Evolutionary conservation across 805 yeast species (phyloP).

Genomic region (Lipomyces kockii): DNA sequence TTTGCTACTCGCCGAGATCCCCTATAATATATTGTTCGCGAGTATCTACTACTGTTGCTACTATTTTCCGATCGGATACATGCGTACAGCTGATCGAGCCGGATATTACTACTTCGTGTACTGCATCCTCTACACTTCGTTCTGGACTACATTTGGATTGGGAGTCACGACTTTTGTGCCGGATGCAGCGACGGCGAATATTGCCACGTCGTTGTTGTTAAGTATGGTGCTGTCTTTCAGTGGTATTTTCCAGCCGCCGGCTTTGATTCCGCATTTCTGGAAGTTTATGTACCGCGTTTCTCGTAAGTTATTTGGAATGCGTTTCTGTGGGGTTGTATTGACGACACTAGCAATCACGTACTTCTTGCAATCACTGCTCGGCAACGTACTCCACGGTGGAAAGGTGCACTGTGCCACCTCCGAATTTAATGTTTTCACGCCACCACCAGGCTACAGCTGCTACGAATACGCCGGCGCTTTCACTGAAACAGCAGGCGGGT

Average conservation of each 20-base stretch:
- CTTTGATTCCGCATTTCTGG: slow-evolving; percentile 80
- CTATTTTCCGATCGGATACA: slow-evolving; percentile 56
- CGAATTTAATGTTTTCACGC: slow-evolving; percentile 58
- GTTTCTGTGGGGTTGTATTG: not conserved
- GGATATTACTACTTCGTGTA: slow-evolving; percentile 56
- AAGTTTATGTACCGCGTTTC: slow-evolving; percentile 77
- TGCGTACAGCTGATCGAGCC: slow-evolving; percentile 50
- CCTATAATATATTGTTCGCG: slow-evolving; percentile 57
- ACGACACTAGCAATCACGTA: slow-evolving; percentile 58
- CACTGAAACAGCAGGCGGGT: slow-evolving; percentile 46
- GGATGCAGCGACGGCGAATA: slow-evolving; percentile 69
- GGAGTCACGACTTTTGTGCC: slow-evolving; percentile 63
- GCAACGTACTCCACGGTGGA: slow-evolving; percentile 55
- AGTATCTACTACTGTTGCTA: slow-evolving; percentile 59
- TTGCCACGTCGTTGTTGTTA: slow-evolving; percentile 59
- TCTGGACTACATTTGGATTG: slow-evolving; percentile 58
- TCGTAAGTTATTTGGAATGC: slow-evolving; percentile 46
- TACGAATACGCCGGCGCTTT: slow-evolving; percentile 56
- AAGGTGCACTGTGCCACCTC: slow-evolving; percentile 54
- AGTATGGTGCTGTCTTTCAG: slow-evolving; percentile 66
- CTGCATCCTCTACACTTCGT: slow-evolving; percentile 56
- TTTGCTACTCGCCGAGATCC: slow-evolving; percentile 62
- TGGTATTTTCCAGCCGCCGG: slow-evolving; percentile 66
- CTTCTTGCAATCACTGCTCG: slow-evolving; percentile 62
- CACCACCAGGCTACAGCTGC: slow-evolving; percentile 70